Evolutionary conservation across 106 monocot genomes (phyloP), one percentile per base, ranked within the genome.

Genomic region (Vanilla planifolia): DNA sequence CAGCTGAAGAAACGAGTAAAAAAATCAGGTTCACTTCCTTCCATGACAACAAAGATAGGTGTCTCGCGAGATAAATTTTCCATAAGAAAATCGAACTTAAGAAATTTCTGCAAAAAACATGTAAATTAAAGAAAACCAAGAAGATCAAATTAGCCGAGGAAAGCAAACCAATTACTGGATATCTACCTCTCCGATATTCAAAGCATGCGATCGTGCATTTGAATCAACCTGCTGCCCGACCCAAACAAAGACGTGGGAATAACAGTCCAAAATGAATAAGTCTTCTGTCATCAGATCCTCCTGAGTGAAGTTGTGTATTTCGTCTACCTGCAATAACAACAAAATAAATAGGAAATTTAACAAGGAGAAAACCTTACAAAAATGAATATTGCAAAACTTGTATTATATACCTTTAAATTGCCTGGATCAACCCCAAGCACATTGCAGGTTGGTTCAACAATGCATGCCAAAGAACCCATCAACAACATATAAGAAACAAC

Each of bases 1-100:
- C 96, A 96, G 17, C 64, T 87, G 72, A 96, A 96, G 67, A 96
- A 96, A 16, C 96, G 83, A 25, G 96, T 91, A 68, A 96, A 96
- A 64, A 96, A 91, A 29, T 68, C 52, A 7, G 96, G 96, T 52
- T 96, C 96, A 62, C 66, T 79, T 80, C 87, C 96, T 79, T 96
- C 96, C 50, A 56, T 75, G 58, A 91, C 37, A 56, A 91, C 57
- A 66, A 79, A 91, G 43, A 96, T 55, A 61, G 96, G 80, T 55
- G 84, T 77, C 48, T 96, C 87, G 33, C 35, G 34, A 41, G 91
- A 73, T 16, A 87, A 44, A 48, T 77, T 86, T 72, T 92, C 85
- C 79, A 86, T 61, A 53, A 86, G 79, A 62, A 74, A 77, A 77
- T 92, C 86, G 43, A 62, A 60, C 64, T 82, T 84, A 59, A 96